Conservation (phyloP, 768 basidiomycete species). For the Sporobolomyces pararoseus region DNA sequence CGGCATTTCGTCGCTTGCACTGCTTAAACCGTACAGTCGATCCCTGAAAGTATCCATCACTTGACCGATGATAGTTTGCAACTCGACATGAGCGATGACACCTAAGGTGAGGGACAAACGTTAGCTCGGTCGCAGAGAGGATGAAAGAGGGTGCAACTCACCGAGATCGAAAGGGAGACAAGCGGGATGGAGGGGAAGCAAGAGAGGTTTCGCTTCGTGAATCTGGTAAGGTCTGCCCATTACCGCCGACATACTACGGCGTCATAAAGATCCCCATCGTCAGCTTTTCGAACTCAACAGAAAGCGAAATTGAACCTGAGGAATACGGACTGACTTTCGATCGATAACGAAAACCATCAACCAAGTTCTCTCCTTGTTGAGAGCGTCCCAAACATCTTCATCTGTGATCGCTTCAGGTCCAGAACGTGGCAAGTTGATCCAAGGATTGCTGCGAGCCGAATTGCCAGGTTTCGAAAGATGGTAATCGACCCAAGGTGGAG, state of each 20-base stretch:
- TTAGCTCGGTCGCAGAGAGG: background rate
- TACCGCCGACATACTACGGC: slow-evolving; percentile 28
- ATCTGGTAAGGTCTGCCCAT: slow-evolving; percentile 40
- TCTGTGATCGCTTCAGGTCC: slow-evolving; percentile 65
- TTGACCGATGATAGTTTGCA: slow-evolving; percentile 36
- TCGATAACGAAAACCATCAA: slow-evolving; percentile 52
- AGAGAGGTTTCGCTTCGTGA: slow-evolving; percentile 34
- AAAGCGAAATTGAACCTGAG: too few relatives aligned
- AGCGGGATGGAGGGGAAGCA: slow-evolving; percentile 30
- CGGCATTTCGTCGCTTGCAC: slow-evolving; percentile 38
- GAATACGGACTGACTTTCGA: slow-evolving; percentile 16
- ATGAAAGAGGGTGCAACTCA: background rate
- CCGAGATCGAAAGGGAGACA: slow-evolving; percentile 38
- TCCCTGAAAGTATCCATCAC: slow-evolving; percentile 40
- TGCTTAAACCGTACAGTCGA: slow-evolving; percentile 28
- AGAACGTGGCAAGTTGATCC: slow-evolving; percentile 76
- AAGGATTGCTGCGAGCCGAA: slow-evolving; percentile 10
- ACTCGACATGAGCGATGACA: slow-evolving; percentile 35
- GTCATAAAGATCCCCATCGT: background rate
- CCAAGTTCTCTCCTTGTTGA: slow-evolving; percentile 94
- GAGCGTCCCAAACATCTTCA: slow-evolving; percentile 69
- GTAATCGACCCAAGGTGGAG: slow-evolving; percentile 21
- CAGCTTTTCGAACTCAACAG: background rate
- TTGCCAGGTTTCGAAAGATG: slow-evolving; percentile 29
- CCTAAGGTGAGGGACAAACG: background rate